phyloP scores from a whole-genome alignment of 306 rosid genomes.

The Canavalia gladiata region DNA sequence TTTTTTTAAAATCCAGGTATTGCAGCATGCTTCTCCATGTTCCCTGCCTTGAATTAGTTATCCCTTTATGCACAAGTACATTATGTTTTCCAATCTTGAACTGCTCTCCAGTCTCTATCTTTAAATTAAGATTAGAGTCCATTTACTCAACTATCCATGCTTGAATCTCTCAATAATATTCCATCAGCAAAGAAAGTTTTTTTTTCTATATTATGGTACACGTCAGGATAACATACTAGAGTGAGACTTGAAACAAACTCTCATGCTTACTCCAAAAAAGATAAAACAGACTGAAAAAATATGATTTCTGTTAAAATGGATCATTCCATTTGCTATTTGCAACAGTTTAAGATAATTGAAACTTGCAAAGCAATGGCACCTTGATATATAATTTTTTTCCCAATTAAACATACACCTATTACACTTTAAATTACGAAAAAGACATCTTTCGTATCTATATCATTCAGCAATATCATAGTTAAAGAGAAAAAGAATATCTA shows the following conservation, averaged over 20 bases:
- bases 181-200: neutral
- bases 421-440: slow-evolving; percentile 21
- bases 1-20: neutral
- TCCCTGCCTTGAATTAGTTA: slow-evolving; percentile 6
- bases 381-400: slow-evolving; percentile 5
- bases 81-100: neutral
- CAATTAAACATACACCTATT: slow-evolving; percentile 7
- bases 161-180: neutral
- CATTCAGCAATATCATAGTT: slow-evolving; percentile 1
- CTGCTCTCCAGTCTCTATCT: neutral
- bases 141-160: too few species aligned
- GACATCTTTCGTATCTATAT: neutral
- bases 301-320: neutral
- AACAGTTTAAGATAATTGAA: slow-evolving; percentile 1
- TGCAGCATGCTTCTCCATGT: slow-evolving; percentile 4
- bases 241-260: slow-evolving; percentile 5
- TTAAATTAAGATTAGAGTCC: too few species aligned
- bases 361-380: neutral
- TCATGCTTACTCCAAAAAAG: neutral
- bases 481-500: neutral
- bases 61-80: neutral
- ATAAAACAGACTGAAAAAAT: neutral
- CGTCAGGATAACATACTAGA: neutral
- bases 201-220: neutral
- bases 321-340: neutral